Evolutionary conservation across 306 rosid genomes (phyloP), one percentile per base, ranked within the genome.

Genomic region (Sesbania bispinosa): DNA sequence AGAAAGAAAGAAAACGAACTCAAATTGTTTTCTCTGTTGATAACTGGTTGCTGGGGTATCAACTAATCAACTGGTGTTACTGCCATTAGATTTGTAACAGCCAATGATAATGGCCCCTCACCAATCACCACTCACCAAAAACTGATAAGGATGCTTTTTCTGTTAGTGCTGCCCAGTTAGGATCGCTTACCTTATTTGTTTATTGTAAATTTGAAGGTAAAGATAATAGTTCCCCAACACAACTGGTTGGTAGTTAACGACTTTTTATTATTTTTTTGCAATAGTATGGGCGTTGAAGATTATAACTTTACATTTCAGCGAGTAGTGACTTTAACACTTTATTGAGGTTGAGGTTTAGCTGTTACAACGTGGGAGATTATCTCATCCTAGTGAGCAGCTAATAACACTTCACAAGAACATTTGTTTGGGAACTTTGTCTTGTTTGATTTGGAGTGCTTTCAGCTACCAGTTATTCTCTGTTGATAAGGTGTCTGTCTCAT

Each of bases 91-190:
- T 62, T 77, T 27, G 7, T 27, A 21, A 26, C 57, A 54, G 20
- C 20, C 51, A 73, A 29, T 36, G 65, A 30, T 38, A 24, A 5
- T 79, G 71, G 6, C 32, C 30, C 27, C 57, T 73, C 18, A 79
- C 71, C 66, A 67, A 33, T 76, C 21, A 19, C 9, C 62, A 5
- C 7, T 78, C 68, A 52, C 61, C 55, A 43, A 29, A 79, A 59
- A 50, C 58, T 32, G 45, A 80, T 14, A n/a, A 14, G 33, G 73
- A 7, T 38, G 5, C 53, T 47, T 70, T 55, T 70, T 35, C 67
- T 54, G 24, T 50, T 21, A 76, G 57, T 57, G 69, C 62, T 24
- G 6, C 55, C 46, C n/a, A 10, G 48, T 74, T 74, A 53, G 50
- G 43, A 54, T 62, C 8, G 42, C 11, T 55, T 54, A 10, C 58